phyloP scores from a whole-genome alignment of 2,329 filamentous ascomycete species.

The Fusarium sp. region DNA sequence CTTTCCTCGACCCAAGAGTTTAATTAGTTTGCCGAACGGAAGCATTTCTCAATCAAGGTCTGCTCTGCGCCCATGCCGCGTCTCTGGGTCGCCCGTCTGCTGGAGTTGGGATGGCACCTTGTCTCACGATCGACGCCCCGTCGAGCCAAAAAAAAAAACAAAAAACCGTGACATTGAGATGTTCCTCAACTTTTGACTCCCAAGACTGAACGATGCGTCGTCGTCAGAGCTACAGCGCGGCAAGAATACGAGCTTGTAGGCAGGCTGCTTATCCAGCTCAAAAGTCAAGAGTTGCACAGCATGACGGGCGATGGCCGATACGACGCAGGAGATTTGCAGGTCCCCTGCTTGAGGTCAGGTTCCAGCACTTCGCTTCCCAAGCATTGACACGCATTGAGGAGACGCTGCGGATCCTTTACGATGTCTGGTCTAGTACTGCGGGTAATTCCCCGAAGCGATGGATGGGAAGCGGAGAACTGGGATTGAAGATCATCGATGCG shows the following conservation, averaged over 20 bases:
- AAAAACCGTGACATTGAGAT: background rate
- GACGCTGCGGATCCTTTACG: conserved; percentile 28
- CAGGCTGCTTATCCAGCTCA: conserved; percentile 17
- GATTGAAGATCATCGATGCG: conserved; percentile 32
- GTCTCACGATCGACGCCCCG: conserved; percentile 15
- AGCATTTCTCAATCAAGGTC: conserved; percentile 27
- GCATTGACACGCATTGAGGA: conserved; percentile 9
- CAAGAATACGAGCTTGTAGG: conserved; percentile 32
- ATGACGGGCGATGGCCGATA: conserved; percentile 35
- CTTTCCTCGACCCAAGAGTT: conserved; percentile 3
- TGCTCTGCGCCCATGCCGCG: conserved; percentile 13
- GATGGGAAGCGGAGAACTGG: conserved; percentile 8
- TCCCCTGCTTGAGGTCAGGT: conserved; percentile 9
- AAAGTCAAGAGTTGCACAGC: conserved; percentile 26
- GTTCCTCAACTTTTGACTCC: background rate
- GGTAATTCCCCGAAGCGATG: conserved; percentile 10
- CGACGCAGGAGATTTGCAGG: conserved; percentile 16
- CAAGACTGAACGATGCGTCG: background rate
- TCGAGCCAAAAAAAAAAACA: no score
- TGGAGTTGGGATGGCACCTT: conserved; percentile 33
- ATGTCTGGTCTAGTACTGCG: conserved; percentile 18
- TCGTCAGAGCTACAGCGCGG: background rate
- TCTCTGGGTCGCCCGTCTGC: conserved; percentile 15
- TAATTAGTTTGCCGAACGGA: conserved; percentile 22
- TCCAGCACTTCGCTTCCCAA: background rate